These are phyloP conservation scores for Eustoma russellianum DNA, from an alignment of 257 asterid species.

Conservation along the genomic window DNA sequence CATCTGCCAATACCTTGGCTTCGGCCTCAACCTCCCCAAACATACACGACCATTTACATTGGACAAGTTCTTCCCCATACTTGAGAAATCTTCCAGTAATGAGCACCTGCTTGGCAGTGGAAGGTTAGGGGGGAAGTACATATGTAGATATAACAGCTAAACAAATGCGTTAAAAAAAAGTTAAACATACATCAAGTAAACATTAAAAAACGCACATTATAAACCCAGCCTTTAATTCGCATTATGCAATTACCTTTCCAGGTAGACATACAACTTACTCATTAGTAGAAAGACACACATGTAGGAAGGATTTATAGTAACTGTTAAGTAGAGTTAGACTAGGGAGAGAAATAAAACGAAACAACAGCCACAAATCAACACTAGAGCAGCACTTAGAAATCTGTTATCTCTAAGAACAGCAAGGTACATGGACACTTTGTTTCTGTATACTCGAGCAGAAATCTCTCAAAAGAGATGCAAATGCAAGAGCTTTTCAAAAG, in stretches of 20 bases:
- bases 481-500: not conserved
- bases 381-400: too few species aligned
- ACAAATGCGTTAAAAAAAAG: too few species aligned
- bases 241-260: not conserved
- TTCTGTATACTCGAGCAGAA: too few species aligned
- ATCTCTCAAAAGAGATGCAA: not conserved
- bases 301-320: too few species aligned
- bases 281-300: not conserved
- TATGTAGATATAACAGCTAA: constrained; percentile 1
- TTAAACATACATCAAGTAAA: not conserved
- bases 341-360: too few species aligned
- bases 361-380: too few species aligned
- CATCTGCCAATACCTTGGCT: constrained; percentile 53
- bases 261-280: not conserved
- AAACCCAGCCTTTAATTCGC: not conserved
- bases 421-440: too few species aligned
- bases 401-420: too few species aligned
- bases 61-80: constrained; percentile 35
- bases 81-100: constrained; percentile 61
- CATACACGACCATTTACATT: constrained; percentile 73
- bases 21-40: constrained; percentile 83
- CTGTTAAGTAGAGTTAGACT: too few species aligned
- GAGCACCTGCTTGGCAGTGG: constrained; percentile 41
- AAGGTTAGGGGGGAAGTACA: constrained; percentile 4
- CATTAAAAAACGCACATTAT: not conserved